Percentiles rank a stretch among this genome's conserved stretches.
Conservation (phyloP, 768 basidiomycete species). For the Psilocybe azurescens region DNA sequence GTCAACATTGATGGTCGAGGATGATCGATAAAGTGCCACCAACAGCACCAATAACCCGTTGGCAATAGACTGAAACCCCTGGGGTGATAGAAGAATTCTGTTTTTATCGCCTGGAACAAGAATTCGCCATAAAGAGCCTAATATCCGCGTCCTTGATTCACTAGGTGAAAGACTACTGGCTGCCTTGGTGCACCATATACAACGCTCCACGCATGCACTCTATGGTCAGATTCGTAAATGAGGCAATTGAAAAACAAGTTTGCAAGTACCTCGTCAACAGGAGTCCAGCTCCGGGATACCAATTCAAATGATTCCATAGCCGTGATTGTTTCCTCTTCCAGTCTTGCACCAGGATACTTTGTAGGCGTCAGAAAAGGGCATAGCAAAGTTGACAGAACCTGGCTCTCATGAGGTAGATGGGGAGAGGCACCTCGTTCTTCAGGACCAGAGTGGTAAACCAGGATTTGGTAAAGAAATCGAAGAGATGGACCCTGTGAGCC, state of each 20-base stretch:
- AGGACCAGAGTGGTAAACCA: slow-evolving; percentile 50
- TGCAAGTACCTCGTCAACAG: slow-evolving; percentile 53
- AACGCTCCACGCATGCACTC: slow-evolving; percentile 60
- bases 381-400: slow-evolving; percentile 63
- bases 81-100: slow-evolving; percentile 45
- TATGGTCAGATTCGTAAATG: slow-evolving; percentile 17
- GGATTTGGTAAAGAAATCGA: slow-evolving; percentile 46
- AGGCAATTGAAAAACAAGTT: not conserved
- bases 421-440: slow-evolving; percentile 25
- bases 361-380: slow-evolving; percentile 55
- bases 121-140: slow-evolving; percentile 53
- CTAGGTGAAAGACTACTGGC: slow-evolving; percentile 45
- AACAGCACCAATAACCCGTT: slow-evolving; percentile 58
- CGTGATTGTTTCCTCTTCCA: slow-evolving; percentile 57
- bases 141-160: slow-evolving; percentile 50
- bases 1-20: slow-evolving; percentile 10
- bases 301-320: slow-evolving; percentile 69
- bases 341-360: slow-evolving; percentile 28
- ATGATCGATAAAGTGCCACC: slow-evolving; percentile 37
- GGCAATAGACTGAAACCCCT: slow-evolving; percentile 55
- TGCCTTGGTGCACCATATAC: slow-evolving; percentile 75
- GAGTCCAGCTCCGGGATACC: slow-evolving; percentile 60
- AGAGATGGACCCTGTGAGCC: slow-evolving; percentile 41
- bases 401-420: slow-evolving; percentile 58
- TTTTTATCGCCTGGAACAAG: slow-evolving; percentile 48